Base-by-base conservation (phyloP, 768 basidiomycete genomes). In the Crepidotus variabilis region DNA sequence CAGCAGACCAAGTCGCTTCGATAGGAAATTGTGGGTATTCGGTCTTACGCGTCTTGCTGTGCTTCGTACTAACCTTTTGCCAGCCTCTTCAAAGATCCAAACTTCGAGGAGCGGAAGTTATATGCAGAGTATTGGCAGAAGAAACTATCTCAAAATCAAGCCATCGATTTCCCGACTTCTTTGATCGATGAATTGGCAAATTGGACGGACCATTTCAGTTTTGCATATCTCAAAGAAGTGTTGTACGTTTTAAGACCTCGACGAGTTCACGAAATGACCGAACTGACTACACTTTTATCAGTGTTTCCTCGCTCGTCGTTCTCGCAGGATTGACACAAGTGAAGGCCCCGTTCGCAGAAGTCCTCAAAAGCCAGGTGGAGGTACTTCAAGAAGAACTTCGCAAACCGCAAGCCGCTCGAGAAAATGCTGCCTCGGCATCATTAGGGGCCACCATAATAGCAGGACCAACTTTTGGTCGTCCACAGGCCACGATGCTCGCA, bases 141-240 rank as follows among this genome's bases (percentile, higher is more conserved):
- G 55, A 94, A 93, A 67, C 79, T 94, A 52, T 68, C 73, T 55
- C 63, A 69, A 66, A 92, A 90, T 71, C 69, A 81, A 50, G 71
- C 77, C 13, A 77, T 93, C 59, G 68, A 72, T 2, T 92, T 90
- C 74, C 83, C 92, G 0, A 85, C 90, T 60, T 58, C 72, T 10
- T 76, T 94, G 32, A 75, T 85, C 16, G 68, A 79, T 8, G 79
- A 83, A 59, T 73, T 90, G 23, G 89, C 86, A 4, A 71, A 76
- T 9, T 52, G 71, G 56, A 93, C 91, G 0, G 73, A 78, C 32
- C 73, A 75, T 24, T 94, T 94, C 74, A 90, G 87, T 61, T 94
- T 94, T 67, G 90, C 92, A 0, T 94, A 92, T 69, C 74, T 94
- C 63, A 94, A 95, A 67, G 92, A 94, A 70, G 90, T 83, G 2